Percentiles rank a stretch among this genome's conserved stretches.
These are phyloP conservation scores for Colletotrichum horii DNA, from an alignment of 2,329 filamentous ascomycete genomes.

Conservation along the genomic window DNA sequence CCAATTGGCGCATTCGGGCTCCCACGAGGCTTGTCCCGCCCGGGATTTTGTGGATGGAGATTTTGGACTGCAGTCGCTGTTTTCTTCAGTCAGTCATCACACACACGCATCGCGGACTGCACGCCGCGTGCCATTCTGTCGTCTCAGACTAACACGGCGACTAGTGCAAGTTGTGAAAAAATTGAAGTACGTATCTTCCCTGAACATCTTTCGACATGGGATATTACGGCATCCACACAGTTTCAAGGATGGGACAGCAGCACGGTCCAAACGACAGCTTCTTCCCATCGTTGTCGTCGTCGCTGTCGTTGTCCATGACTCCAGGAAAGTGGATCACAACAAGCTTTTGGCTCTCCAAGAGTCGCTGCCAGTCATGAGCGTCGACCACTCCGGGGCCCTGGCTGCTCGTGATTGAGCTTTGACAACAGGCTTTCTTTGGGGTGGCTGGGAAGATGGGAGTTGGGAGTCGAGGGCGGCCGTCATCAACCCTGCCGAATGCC, in stretches of 20 bases:
- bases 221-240: conserved; percentile 8
- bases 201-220: conserved; percentile 1
- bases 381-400: not conserved
- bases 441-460: not conserved
- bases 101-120: not conserved
- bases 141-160: not conserved
- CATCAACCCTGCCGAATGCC: not conserved
- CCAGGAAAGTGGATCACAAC: conserved; percentile 20
- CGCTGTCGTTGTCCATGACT: not conserved
- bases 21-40: not conserved
- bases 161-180: not conserved
- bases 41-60: not conserved
- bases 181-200: conserved; percentile 10
- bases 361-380: conserved; percentile 18
- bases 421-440: not conserved
- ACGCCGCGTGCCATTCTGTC: not conserved
- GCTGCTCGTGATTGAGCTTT: conserved; percentile 15
- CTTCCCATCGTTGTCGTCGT: not conserved
- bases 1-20: not conserved
- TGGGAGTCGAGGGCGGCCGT: not conserved
- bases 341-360: conserved; percentile 20
- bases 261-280: not conserved
- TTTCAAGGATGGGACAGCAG: not conserved
- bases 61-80: not conserved
- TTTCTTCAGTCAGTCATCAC: conserved; percentile 4